Base-by-base conservation (phyloP, 768 basidiomycete genomes). In the Postia placenta region DNA sequence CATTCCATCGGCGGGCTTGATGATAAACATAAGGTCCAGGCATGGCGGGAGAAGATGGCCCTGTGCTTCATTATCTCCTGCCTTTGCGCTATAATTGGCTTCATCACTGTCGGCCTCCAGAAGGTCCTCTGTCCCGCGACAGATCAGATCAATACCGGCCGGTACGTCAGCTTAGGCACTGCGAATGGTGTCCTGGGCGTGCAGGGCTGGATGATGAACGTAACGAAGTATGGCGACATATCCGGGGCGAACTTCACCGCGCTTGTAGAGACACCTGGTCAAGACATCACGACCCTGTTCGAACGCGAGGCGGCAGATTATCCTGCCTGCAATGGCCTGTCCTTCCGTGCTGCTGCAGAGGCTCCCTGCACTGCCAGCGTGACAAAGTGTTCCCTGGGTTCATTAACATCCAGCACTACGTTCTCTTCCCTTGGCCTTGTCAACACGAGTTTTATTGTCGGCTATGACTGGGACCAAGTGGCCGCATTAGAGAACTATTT, bases 21-120 rank as follows among this genome's bases (percentile, higher is more conserved):
- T 62, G 92, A 94, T 67, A 77, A 78, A 58, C 74, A 79, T 30
- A 75, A 79, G 46, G 74, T 82, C 53, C 91, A 96, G 65, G 96
- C 96, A 1, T 99, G 96, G 96, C 81, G 94, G 62, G 96, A 99
- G 69, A 99, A 98, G 74, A 83, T 95, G 50, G 81, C 92, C 5
- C 74, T 99, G 3, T 97, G 94, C 68, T 82, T 88, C 66, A 84
- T 97, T 61, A 89, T 92, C 44, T 56, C 79, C 49, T 33, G 92
- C 38, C 67, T 96, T 17, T 96, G 95, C 56, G 82, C 74, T 17
- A 65, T 72, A 39, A 79, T 97, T 45, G 95, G 91, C 9, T 99
- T 99, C 68, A 75, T 85, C 48, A 99, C 96, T 33, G 90, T 99
- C 56, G 95, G 95, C 28, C 81, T 95, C 40, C 90, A 96, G 69